These are phyloP conservation scores for Calendula officinalis DNA, from an alignment of 129 eudicot species.

Conservation along the genomic window DNA sequence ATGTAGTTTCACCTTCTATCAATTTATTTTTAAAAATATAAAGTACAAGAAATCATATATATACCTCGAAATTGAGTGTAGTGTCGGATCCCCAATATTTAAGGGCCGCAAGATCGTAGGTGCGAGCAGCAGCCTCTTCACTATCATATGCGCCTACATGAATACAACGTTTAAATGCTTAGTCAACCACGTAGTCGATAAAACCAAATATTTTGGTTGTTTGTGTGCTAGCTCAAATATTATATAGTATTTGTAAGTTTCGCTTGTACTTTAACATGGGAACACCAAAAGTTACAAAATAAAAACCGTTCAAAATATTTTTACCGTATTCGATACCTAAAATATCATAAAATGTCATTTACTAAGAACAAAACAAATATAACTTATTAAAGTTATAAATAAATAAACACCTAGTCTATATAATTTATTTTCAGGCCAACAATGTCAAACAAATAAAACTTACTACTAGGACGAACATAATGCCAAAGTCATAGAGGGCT, in stretches of 20 bases:
- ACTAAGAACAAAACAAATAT: background rate
- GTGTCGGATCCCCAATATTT: conserved; percentile 88
- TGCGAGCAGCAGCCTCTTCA: conserved; percentile 91
- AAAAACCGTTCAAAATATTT: background rate
- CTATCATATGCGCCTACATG: conserved; percentile 79
- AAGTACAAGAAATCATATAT: background rate
- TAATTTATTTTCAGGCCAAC: background rate
- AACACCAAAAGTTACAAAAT: background rate
- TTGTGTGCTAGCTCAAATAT: background rate
- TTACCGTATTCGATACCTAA: background rate
- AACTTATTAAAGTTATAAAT: background rate
- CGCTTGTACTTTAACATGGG: background rate
- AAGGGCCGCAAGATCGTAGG: conserved; percentile 97
- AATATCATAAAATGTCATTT: background rate
- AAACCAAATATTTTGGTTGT: background rate
- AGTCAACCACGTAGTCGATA: conserved; percentile 7
- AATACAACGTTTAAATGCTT: conserved; percentile 6
- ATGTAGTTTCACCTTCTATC: background rate
- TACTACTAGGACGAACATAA: background rate
- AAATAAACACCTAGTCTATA: background rate
- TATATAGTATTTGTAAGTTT: background rate
- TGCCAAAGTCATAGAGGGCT: background rate
- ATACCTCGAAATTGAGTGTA: conserved; percentile 84
- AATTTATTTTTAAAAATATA: conserved; percentile 2
- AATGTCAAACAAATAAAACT: conserved; percentile 1